These are phyloP conservation scores for Calendula officinalis DNA, from an alignment of 129 eudicot species.

Conservation along the genomic window DNA sequence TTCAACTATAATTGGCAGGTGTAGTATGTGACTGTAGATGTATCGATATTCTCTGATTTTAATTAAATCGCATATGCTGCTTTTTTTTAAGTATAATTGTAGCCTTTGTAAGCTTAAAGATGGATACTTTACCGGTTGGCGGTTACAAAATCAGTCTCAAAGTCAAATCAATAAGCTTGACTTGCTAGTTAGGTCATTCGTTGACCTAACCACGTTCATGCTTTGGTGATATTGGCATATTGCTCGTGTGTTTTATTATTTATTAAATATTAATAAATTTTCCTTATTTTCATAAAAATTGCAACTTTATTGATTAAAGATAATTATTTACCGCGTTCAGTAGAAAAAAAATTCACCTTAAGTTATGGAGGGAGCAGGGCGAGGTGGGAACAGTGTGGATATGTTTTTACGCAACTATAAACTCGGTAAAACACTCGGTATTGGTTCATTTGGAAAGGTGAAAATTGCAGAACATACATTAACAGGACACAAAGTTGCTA, in stretches of 20 bases:
- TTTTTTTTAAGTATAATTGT: background rate
- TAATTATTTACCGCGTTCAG: background rate
- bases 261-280: background rate
- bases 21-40: conserved; percentile 18
- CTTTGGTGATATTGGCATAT: background rate
- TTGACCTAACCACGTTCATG: background rate
- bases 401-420: conserved; percentile 69
- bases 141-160: too few species aligned
- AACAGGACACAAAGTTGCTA: conserved; percentile 86
- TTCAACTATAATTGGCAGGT: background rate
- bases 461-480: conserved; percentile 81
- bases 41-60: background rate
- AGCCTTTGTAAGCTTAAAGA: background rate
- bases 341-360: conserved; percentile 24
- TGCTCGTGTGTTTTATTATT: background rate
- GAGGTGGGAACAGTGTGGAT: conserved; percentile 60
- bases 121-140: background rate
- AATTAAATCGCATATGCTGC: too few species aligned
- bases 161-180: background rate
- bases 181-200: background rate
- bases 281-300: background rate
- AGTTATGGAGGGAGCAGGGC: conserved; percentile 78
- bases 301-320: background rate
- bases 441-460: conserved; percentile 95
- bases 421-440: conserved; percentile 91